A percentile compares a stretch with the other conserved stretches of the same genome.
These are phyloP conservation scores for Lipomyces orientalis DNA, from an alignment of 805 yeast species.

Conservation along the genomic window DNA sequence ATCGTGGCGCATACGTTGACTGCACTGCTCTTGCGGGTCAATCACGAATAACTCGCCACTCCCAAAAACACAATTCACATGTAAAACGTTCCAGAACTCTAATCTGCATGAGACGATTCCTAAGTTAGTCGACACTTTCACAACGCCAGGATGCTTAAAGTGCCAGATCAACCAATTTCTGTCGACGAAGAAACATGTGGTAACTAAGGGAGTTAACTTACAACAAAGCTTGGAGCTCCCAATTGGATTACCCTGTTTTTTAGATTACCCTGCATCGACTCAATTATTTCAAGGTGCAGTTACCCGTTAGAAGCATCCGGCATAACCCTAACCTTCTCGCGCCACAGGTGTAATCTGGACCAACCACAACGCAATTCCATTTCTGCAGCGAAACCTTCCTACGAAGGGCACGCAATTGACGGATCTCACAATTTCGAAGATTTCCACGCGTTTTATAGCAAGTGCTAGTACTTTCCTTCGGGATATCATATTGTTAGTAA, in stretches of 20 bases:
- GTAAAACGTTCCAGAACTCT: not conserved
- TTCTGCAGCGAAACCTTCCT: not conserved
- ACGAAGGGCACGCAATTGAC: not conserved
- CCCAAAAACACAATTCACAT: not conserved
- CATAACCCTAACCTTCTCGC: no score
- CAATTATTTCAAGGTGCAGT: no score
- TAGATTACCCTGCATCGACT: no score
- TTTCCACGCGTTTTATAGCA: not conserved
- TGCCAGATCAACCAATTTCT: not conserved
- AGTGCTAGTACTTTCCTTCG: not conserved
- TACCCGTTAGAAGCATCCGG: no score
- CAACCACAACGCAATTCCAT: not conserved
- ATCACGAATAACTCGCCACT: not conserved
- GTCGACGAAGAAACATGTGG: no score
- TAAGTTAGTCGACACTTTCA: not conserved
- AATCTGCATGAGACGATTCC: not conserved
- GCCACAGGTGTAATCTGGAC: no score
- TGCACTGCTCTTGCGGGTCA: not conserved
- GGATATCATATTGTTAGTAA: not conserved
- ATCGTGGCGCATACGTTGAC: not conserved
- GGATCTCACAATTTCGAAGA: not conserved
- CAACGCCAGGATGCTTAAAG: not conserved
- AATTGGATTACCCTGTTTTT: not conserved
- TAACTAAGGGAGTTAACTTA: no score
- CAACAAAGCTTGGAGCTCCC: not conserved